These are phyloP conservation scores for Glarea lozoyensis DNA, from an alignment of 495 filamentous ascomycete genomes.

Conservation along the genomic window DNA sequence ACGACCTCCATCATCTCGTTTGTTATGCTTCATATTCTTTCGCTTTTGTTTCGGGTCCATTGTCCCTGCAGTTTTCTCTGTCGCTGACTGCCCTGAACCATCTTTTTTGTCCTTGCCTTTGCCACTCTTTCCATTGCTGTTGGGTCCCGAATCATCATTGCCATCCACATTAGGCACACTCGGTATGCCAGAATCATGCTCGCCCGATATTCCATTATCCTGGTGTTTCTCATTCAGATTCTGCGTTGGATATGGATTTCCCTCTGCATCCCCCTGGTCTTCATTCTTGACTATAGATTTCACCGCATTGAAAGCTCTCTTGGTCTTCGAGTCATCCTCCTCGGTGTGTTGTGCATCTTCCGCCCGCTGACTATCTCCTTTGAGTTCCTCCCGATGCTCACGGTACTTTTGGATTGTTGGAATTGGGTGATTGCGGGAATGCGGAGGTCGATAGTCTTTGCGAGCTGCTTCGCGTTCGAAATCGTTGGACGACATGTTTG, in stretches of 20 bases:
- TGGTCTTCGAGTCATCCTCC: slow-evolving; percentile 28
- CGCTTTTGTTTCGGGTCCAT: slow-evolving; percentile 47
- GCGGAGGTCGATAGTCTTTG: slow-evolving; percentile 40
- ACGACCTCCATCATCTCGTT: slow-evolving; percentile 44
- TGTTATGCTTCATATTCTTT: slow-evolving; percentile 48
- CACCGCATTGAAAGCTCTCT: slow-evolving; percentile 28
- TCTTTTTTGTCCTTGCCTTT: slow-evolving; percentile 8
- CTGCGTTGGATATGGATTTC: slow-evolving; percentile 33
- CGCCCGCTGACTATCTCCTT: slow-evolving; percentile 28
- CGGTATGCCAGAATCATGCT: slow-evolving; percentile 10
- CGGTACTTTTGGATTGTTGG: slow-evolving; percentile 55
- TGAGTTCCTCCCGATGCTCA: slow-evolving; percentile 42
- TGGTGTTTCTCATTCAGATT: slow-evolving; percentile 25
- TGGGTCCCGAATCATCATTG: no score
- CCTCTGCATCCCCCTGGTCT: slow-evolving; percentile 21
- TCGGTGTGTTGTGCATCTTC: slow-evolving; percentile 31
- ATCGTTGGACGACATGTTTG: slow-evolving; percentile 16
- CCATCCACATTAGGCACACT: slow-evolving; percentile 1
- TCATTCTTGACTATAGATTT: slow-evolving; percentile 34
- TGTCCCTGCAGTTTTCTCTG: slow-evolving; percentile 36
- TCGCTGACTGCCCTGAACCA: slow-evolving; percentile 36
- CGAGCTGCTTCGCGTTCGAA: slow-evolving; percentile 36
- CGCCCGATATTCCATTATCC: slow-evolving; percentile 6
- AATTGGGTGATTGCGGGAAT: slow-evolving; percentile 47
- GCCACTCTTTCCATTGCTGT: slow-evolving; percentile 2